These are phyloP conservation scores for Macrotyloma uniflorum DNA, from an alignment of 306 rosid genomes.

Conservation along the genomic window DNA sequence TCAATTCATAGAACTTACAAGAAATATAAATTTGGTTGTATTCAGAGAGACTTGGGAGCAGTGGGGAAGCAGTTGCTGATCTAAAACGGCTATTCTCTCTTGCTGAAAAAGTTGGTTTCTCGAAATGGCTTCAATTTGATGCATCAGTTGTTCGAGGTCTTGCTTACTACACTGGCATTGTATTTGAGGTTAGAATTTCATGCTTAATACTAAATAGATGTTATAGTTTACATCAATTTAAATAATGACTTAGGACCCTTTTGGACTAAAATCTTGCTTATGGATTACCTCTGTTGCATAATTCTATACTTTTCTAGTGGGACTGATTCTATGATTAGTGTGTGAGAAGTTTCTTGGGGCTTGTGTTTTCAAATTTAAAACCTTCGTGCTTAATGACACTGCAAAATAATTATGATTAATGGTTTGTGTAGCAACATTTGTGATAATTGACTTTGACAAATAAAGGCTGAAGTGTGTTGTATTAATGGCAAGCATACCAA, in stretches of 20 bases:
- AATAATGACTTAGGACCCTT: background rate
- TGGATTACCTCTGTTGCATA: conserved; percentile 21
- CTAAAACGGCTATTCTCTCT: conserved; percentile 81
- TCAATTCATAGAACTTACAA: conserved; percentile 25
- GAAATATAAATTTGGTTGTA: conserved; percentile 41
- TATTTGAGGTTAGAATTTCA: conserved; percentile 78
- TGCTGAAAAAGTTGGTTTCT: conserved; percentile 91
- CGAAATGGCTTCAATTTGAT: conserved; percentile 94
- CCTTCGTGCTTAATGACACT: conserved; percentile 15
- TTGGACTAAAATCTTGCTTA: conserved; percentile 22
- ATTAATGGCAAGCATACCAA: too few species aligned
- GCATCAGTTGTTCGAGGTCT: conserved; percentile 98
- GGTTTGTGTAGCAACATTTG: background rate
- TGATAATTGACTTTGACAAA: conserved; percentile 3
- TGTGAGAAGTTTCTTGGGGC: conserved; percentile 1
- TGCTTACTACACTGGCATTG: conserved; percentile 95
- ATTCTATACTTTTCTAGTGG: conserved; percentile 8
- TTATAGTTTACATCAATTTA: conserved; percentile 18
- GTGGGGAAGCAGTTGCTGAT: conserved; percentile 86
- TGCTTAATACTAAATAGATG: conserved; percentile 1
- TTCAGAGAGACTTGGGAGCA: conserved; percentile 72
- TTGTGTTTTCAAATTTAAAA: conserved; percentile 24
- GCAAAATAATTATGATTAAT: background rate
- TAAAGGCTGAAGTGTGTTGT: conserved; percentile 5
- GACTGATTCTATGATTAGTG: conserved; percentile 22